Percentiles rank a stretch among this genome's conserved stretches.
Conservation (phyloP, 345 rosid species). For the Brassica rapa region DNA sequence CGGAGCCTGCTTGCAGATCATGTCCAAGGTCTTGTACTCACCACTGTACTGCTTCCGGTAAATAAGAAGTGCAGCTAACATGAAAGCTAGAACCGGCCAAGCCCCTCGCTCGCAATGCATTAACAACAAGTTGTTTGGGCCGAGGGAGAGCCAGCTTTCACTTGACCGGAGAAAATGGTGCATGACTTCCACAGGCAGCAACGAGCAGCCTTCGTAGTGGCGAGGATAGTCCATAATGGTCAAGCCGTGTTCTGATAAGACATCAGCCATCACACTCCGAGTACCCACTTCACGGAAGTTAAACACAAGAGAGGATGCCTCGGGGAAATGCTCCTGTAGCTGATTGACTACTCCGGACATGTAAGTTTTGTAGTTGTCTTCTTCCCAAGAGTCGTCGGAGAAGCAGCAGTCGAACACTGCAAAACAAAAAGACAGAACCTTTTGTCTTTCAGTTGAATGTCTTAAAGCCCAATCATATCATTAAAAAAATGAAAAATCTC, state of each 20-base stretch:
- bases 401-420: conserved; percentile 93
- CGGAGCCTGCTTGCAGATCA: conserved; percentile 91
- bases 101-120: conserved; percentile 94
- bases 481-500: neutral
- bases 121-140: conserved; percentile 65
- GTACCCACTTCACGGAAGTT: conserved; percentile 82
- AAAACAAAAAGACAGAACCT: conserved; percentile 5
- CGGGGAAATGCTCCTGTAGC: conserved; percentile 71
- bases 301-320: conserved; percentile 78
- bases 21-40: conserved; percentile 85
- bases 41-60: conserved; percentile 83
- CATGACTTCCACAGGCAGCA: conserved; percentile 78
- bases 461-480: neutral
- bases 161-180: conserved; percentile 91
- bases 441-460: conserved; percentile 22
- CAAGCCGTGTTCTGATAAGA: conserved; percentile 70
- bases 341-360: conserved; percentile 67
- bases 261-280: conserved; percentile 56
- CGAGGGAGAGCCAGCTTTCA: conserved; percentile 95
- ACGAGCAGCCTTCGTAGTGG: conserved; percentile 87
- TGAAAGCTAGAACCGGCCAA: conserved; percentile 86
- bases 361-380: conserved; percentile 60
- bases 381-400: conserved; percentile 65
- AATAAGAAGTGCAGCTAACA: conserved; percentile 78
- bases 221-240: conserved; percentile 97